Evolutionary conservation across 2,329 filamentous ascomycete genomes (phyloP).

Genomic region (Botrytis medusae): DNA sequence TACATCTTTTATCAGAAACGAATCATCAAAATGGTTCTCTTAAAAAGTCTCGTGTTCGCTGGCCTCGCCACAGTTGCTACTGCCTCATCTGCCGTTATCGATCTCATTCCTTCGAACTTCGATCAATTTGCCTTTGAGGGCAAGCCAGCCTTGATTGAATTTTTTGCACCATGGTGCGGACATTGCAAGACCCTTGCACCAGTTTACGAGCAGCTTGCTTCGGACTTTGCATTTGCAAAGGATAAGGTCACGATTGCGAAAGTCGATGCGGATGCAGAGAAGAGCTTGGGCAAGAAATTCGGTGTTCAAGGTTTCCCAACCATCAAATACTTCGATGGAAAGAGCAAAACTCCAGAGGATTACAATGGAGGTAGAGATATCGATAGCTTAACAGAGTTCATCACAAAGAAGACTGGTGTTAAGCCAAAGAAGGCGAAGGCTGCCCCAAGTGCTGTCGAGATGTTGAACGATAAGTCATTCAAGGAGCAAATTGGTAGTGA

Average conservation of each 20-base stretch:
- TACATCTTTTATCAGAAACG: conserved; percentile 2
- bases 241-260: conserved; percentile 84
- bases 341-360: conserved; percentile 79
- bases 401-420: conserved; percentile 82
- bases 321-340: conserved; percentile 96
- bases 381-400: conserved; percentile 77
- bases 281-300: conserved; percentile 78
- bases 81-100: conserved; percentile 76
- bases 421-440: conserved; percentile 74
- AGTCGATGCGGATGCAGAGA: conserved; percentile 91
- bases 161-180: conserved; percentile 98
- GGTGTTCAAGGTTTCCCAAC: conserved; percentile 95
- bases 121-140: conserved; percentile 85
- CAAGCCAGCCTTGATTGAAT: conserved; percentile 95
- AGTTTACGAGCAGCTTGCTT: conserved; percentile 86
- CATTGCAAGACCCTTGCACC: conserved; percentile 98
- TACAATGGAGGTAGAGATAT: conserved; percentile 87
- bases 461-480: conserved; percentile 80
- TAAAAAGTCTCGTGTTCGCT: conserved; percentile 61
- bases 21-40: conserved; percentile 41
- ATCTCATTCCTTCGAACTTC: conserved; percentile 88
- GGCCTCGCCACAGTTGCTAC: conserved; percentile 48
- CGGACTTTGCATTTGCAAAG: conserved; percentile 68
- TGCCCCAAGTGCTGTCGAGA: conserved; percentile 71
- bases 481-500: conserved; percentile 75